Evolutionary conservation across 495 filamentous ascomycete genomes (phyloP), one percentile per base, ranked within the genome.

Genomic region (Daldinia bambusicola): DNA sequence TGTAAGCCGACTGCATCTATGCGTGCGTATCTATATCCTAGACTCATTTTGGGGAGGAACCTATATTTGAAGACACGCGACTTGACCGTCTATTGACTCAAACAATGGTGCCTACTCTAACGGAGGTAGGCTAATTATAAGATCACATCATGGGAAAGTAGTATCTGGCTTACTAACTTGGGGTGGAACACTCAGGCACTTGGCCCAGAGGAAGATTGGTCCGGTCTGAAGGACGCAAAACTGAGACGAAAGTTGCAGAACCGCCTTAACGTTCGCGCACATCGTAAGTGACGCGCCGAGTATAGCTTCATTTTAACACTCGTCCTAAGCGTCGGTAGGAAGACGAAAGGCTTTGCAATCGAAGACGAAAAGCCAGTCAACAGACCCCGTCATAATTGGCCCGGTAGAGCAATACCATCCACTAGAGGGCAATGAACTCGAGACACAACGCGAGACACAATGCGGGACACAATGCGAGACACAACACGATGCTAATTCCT

Each of bases 131-230:
- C 22, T 13, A 60, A 56, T 32, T 13, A 2, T 26, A 13, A 61
- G 9, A 32, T 59, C 31, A 14, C 38, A 30, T 40, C 20, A 41
- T 31, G 6, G 2, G 14, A 18, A 6, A 36, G 10, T 0, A 36
- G n/a, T 32, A 40, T 40, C 16, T 6, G 31, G 26, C 20, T 36
- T 52, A 50, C 48, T 64, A 37, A 61, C 53, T 1, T 5, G 50
- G 32, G 16, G 62, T 48, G 51, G 22, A 20, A 48, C 8, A 30
- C 40, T 16, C 50, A 75, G 71, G 72, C 66, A 13, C 61, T 71
- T 16, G 60, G 61, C 43, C 57, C 69, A 16, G 71, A 75, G 26
- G 76, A 79, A 18, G 76, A 79, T 57, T 79, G 77, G 77, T 74
- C 72, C 16, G 76, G 76, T 10, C 51, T 76, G 6, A 65, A 72